Base-by-base conservation (phyloP, 495 filamentous ascomycete species). In the Penicillium dipodomyicola region DNA sequence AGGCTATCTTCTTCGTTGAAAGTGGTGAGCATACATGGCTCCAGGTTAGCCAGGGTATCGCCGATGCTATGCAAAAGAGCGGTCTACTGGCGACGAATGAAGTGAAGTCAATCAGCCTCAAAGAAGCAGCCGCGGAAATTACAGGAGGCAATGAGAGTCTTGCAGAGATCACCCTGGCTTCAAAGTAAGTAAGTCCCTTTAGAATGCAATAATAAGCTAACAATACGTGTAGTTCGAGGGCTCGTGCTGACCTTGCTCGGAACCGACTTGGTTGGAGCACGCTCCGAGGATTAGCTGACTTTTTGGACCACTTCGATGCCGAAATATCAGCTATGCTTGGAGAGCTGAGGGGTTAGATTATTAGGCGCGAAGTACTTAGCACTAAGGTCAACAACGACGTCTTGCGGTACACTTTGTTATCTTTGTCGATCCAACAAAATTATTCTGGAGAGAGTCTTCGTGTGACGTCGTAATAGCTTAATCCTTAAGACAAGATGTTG, bases 1-100 rank as follows among this genome's bases (percentile, higher is more conserved):
- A 65, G 49, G 80, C 76, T 0, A 75, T 78, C 32, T 72, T 74
- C 40, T 83, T 81, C 59, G 70, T 65, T 15, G 73, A 63, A 2
- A 76, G 65, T 27, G 79, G 78, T 0, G 58, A 59, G 9, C 66
- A 72, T 57, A 62, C 68, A 2, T 81, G 73, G 76, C 49, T 44
- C 11, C 72, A 78, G 20, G 19, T 78, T 4, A 56, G 67, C 6
- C 51, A 74, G 25, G 64, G 66, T 10, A 64, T 77, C 5, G 75
- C 69, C 1, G 60, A 75, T n/a, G 71, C 73, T 2, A 50, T 64
- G n/a, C 49, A 65, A 30, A 63, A 65, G 25, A 51, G 65, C 2
- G 72, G 72, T 4, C 46, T 52, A n/a, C 49, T 77, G 41, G 60
- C 71, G 43, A 65, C 65, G 6, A 47, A 39, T 11, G 52, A 69